Base-by-base conservation (phyloP, 371 early-diverging fungal species). In the Blyttiomyces sp. region DNA sequence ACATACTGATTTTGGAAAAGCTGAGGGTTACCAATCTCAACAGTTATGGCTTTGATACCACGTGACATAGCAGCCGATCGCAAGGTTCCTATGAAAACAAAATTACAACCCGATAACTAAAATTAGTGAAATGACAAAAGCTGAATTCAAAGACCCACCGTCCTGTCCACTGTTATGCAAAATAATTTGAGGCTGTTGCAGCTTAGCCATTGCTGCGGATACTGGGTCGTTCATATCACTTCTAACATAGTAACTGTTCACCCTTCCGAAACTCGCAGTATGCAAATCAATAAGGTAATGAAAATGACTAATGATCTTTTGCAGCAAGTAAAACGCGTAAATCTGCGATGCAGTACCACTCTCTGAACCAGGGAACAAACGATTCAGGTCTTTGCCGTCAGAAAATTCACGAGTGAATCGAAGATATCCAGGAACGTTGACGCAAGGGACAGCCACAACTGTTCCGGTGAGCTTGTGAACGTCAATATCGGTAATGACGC, bases 241-340 rank as follows among this genome's bases (percentile, higher is more conserved):
- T 17, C 94, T 78, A 19, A 94, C 94, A 73, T 94, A 94, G 49
- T 89, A 84, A 0, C 88, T 88, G 69, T 94, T 94, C 33, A 88
- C 84, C 16, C 94, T 76, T 1, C 94, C 94, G 62, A 86, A 85
- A 35, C 86, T 86, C 0, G 94, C 92, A 0, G 94, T 94, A 61
- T 94, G 94, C 62, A 94, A 64, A 68, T 94, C 94, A 61, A 94
- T 83, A 67, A 93, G 65, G 59, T 88, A 89, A 49, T 91, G 83
- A 65, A 93, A 90, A 55, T 89, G 84, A 3, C 76, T 79, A 53
- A 91, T 81, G 48, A 94, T 83, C 61, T 88, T 87, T 45, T 84
- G 79, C 81, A 94, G 84, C 57, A 94, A 59, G 49, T 87, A 84
- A 70, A 88, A 85, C 5, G 89, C 86, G 63, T 88, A 94, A 13